A percentile compares a stretch with the other conserved stretches of the same genome.
Conservation (phyloP, 345 rosid genomes). For the Ceriops tagal region DNA sequence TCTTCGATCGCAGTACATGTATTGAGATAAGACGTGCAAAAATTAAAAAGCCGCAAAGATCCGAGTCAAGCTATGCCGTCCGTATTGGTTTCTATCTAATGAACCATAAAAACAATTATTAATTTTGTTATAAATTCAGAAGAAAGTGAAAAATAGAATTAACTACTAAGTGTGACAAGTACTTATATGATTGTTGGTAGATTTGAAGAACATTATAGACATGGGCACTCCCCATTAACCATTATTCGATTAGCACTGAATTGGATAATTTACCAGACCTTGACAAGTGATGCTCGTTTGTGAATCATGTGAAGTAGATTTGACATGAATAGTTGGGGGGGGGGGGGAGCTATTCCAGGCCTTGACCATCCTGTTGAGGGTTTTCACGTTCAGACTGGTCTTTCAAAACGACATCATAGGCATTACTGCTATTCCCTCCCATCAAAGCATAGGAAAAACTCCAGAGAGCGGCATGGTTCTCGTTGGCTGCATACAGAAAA, state of each 20-base stretch:
- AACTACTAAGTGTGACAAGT: no score
- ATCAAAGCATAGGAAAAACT: slow-evolving; percentile 48
- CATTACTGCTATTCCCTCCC: slow-evolving; percentile 18
- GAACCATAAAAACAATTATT: no score
- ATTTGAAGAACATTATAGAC: neutral
- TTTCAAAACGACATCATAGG: slow-evolving; percentile 18
- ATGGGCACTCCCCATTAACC: neutral
- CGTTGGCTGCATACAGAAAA: slow-evolving; percentile 33
- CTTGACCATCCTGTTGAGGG: slow-evolving; percentile 1
- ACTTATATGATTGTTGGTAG: no score
- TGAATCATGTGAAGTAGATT: neutral
- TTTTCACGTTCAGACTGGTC: slow-evolving; percentile 10
- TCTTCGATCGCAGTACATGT: no score
- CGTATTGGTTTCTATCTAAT: no score
- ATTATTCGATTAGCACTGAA: neutral
- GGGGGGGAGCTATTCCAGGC: neutral
- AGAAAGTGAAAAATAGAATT: no score
- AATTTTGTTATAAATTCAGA: no score
- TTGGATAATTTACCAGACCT: neutral
- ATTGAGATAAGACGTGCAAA: no score
- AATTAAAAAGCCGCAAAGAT: no score
- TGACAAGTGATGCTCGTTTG: neutral
- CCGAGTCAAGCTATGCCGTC: no score
- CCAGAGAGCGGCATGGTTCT: slow-evolving; percentile 82
- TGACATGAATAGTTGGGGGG: neutral